A percentile compares a stretch with the other conserved stretches of the same genome.
phyloP scores from a whole-genome alignment of 257 asterid species.

The Mitragyna speciosa region DNA sequence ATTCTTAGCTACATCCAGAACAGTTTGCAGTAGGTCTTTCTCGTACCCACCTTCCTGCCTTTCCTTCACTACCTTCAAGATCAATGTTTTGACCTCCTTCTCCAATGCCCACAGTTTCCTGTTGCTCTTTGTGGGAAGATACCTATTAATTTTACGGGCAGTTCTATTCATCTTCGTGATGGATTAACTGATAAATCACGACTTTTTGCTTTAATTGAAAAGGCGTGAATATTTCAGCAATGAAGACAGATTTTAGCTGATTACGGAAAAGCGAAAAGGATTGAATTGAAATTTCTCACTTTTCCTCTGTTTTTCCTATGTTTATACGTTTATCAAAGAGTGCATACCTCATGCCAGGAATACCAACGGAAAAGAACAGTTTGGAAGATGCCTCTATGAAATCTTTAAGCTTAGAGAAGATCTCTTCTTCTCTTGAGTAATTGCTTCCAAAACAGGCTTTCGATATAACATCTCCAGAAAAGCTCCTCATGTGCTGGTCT shows the following conservation, averaged over 20 bases:
- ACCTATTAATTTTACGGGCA: slow-evolving; percentile 22
- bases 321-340: too few relatives aligned
- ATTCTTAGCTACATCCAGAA: slow-evolving; percentile 36
- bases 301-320: too few relatives aligned
- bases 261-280: too few relatives aligned
- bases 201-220: not conserved
- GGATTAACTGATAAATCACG: not conserved
- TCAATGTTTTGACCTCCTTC: too few relatives aligned
- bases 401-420: slow-evolving; percentile 33
- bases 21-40: too few relatives aligned
- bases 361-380: not conserved
- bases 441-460: slow-evolving; percentile 46
- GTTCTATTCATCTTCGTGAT: not conserved
- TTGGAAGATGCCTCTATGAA: slow-evolving; percentile 26
- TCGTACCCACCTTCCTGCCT: too few relatives aligned
- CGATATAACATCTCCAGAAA: slow-evolving; percentile 42
- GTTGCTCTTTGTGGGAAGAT: slow-evolving; percentile 51
- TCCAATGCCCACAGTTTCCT: slow-evolving; percentile 42
- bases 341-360: slow-evolving; percentile 11
- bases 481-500: too few relatives aligned
- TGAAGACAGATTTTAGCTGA: not conserved
- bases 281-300: too few relatives aligned
- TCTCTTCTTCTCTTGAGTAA: slow-evolving; percentile 33
- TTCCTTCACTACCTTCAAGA: too few relatives aligned
- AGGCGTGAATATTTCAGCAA: not conserved